Base-by-base conservation (phyloP, 768 basidiomycete genomes). In the Mycena kentingensis region DNA sequence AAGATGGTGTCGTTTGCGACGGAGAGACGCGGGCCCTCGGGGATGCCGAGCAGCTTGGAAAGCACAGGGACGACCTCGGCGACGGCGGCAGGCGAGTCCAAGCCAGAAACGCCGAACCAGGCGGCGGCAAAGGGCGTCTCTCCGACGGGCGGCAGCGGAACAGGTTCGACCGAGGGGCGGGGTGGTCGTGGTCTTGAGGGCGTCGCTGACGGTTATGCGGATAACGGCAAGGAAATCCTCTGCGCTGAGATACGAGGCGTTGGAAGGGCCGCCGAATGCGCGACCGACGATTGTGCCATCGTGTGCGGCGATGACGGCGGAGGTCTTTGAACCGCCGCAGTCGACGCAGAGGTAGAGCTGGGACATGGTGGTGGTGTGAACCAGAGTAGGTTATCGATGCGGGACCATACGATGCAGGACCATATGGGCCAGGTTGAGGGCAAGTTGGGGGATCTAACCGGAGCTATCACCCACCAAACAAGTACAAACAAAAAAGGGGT, bases 301-400 rank as follows among this genome's bases (percentile, higher is more conserved):
- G 18, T 65, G 59, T 64, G 85, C 76, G 54, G 77, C 76, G 66
- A 95, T 81, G 53, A 81, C 88, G 5, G 80, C 88, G 24, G 87
- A 80, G 10, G 93, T 93, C 73, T 95, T 96, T 37, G 90, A 90
- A 19, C 90, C 93, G 26, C 93, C 93, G 55, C 91, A 93, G 69
- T 93, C 91, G 57, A 89, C 85, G 63, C 87, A 92, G 58, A 93
- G 84, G 64, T 81, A 88, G 61, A 89, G 70, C 11, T n/a, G n/a
- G n/a, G 84, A 71, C 81, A 83, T 83, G 25, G 49, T 46, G 46
- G 34, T 29, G 31, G 50, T 19, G 5, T 12, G 27, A 13, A 47
- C 29, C 28, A 16, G 12, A 10, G 10, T 39, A 36, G 52, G 31
- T 54, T 51, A 60, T 49, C 51, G 46, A 35, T 51, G 32, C 50